Evolutionary conservation across 2,329 filamentous ascomycete genomes (phyloP), one percentile per base, ranked within the genome.

Genomic region (Claviceps sorghi): DNA sequence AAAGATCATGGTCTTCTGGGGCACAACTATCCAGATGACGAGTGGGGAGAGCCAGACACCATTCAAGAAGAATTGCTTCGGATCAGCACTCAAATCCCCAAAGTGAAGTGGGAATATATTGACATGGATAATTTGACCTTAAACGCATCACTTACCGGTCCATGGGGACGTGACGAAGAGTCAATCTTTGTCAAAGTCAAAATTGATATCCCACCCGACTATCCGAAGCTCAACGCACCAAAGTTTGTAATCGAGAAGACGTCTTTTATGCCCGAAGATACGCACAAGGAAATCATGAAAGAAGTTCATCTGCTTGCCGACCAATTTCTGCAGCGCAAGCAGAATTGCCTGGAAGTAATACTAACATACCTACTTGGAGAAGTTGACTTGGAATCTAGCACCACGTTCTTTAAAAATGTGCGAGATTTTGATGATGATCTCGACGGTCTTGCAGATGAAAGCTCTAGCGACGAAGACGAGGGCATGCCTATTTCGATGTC

Each of bases 381-480:
- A 61, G 71, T 79, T 17, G 76, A 82, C 58, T 68, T 83, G 4
- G 76, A 80, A 48, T 72, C 70, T 44, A 82, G 79, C 59, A 79
- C 78, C 7, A 76, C 74, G 0, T 76, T 79, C 55, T 82, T 83
- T 60, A 79, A 80, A 56, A 79, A 79, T 56, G 78, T 83, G 11
- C 75, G 81, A 57, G 82, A 86, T 57, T 65, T 81, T 8, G 79
- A 79, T 51, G 75, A 80, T 60, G 73, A 75, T 47, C 61, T 78
- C 6, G 77, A 76, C 54, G 78, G 69, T 3, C 65, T 81, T 38
- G 76, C 72, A 32, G 85, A 86, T 53, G 88, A 93, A 57, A 91
- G 87, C 58, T 96, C 88, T 3, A 94, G 86, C 60, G 86, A 90
- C 57, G 87, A 90, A 22, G 86, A 89, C 41, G 72, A 72, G 46